A percentile compares a stretch with the other conserved stretches of the same genome.
These are phyloP conservation scores for Termitomyces sp. DNA, from an alignment of 1,284 basidiomycete species.

Conservation along the genomic window DNA sequence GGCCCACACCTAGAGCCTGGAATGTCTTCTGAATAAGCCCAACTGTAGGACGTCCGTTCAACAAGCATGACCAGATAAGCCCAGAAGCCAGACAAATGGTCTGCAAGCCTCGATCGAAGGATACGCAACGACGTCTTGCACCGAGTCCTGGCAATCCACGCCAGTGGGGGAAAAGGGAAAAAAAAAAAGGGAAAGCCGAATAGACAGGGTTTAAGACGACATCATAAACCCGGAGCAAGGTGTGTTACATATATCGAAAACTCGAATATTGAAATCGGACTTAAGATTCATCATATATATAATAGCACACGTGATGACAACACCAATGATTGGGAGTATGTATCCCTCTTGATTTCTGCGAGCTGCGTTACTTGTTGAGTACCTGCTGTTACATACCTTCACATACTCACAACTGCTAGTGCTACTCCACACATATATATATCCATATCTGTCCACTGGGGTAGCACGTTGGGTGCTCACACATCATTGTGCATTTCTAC, in stretches of 20 bases:
- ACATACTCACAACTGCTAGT: not conserved
- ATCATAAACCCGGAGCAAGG: conserved; percentile 13
- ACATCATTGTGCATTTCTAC: not conserved
- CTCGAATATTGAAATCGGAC: conserved; percentile 11
- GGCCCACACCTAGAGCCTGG: conserved; percentile 54
- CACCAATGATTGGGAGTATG: not conserved
- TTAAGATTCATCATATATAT: conserved; percentile 13
- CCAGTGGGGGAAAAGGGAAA: not conserved
- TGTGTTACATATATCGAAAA: conserved; percentile 7
- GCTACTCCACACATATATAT: not conserved
- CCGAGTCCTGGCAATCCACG: not conserved
- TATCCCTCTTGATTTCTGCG: not conserved
- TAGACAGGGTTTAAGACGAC: conserved; percentile 10
- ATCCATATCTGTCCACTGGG: conserved; percentile 5
- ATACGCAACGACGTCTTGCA: conserved; percentile 13
- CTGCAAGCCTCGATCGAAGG: conserved; percentile 11
- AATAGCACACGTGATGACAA: conserved; percentile 18
- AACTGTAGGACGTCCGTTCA: conserved; percentile 32
- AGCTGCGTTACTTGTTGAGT: not conserved
- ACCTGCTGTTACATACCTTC: not conserved
- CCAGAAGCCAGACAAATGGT: conserved; percentile 15
- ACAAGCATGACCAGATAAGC: conserved; percentile 32
- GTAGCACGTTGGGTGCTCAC: conserved; percentile 11
- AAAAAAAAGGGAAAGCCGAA: not conserved
- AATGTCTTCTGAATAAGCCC: conserved; percentile 50